Evolutionary conservation across 202 grass and related monocot genomes (phyloP).

Genomic region (Carex sylvatica): DNA sequence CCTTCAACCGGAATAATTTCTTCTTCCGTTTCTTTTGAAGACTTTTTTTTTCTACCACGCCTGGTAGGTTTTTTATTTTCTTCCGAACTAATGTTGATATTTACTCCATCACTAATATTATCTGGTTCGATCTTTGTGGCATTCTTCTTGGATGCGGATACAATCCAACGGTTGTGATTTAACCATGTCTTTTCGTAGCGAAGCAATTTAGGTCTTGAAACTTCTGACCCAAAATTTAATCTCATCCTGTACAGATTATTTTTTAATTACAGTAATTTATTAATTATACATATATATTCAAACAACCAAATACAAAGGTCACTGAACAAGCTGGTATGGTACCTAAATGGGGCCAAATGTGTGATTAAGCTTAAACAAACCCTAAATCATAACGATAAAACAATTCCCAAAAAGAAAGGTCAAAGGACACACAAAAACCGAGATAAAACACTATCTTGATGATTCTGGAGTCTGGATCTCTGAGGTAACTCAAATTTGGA

Average conservation of each 20-base stretch:
- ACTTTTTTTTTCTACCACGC: neutral
- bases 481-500: too few species aligned
- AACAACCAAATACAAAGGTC: neutral
- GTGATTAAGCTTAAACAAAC: neutral
- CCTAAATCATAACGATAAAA: neutral
- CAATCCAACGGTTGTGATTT: neutral
- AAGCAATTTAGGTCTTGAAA: neutral
- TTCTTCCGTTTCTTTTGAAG: neutral
- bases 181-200: neutral
- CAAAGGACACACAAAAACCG: neutral
- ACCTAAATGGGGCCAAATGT: neutral
- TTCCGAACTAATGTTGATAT: neutral
- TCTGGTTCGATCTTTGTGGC: too few species aligned
- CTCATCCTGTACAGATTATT: constrained; percentile 1
- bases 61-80: neutral
- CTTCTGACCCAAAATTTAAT: neutral
- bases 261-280: neutral
- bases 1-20: neutral
- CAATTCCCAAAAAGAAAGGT: neutral
- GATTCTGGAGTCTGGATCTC: too few species aligned
- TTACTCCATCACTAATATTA: neutral
- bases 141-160: constrained; percentile 6
- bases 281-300: neutral
- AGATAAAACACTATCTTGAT: neutral
- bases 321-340: neutral